A percentile compares a stretch with the other conserved stretches of the same genome.
Evolutionary conservation across 225 moss, liverwort and hornwort species (phyloP).

Genomic region (Polytrichum formosum): DNA sequence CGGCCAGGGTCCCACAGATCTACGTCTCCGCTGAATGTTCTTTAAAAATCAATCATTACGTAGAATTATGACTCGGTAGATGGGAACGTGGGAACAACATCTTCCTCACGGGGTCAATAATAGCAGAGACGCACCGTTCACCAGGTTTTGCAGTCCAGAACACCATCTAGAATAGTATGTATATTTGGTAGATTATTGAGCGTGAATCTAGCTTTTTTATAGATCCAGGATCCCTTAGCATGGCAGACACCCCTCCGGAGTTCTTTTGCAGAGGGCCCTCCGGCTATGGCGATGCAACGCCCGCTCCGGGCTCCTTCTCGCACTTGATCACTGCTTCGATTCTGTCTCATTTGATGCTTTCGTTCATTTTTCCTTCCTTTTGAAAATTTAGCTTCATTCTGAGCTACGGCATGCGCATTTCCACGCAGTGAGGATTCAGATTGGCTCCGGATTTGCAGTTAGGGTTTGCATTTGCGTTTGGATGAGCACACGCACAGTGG

Average conservation of each 20-base stretch:
- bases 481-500: not conserved
- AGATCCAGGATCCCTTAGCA: slow-evolving; percentile 9
- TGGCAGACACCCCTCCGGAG: slow-evolving; percentile 12
- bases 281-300: slow-evolving; percentile 42
- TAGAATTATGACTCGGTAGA: too few species aligned
- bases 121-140: not conserved
- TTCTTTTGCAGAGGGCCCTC: slow-evolving; percentile 25
- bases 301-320: slow-evolving; percentile 2
- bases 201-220: not conserved
- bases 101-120: slow-evolving; percentile 17
- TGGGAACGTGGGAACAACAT: slow-evolving; percentile 14
- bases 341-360: not conserved
- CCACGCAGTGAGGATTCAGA: not conserved
- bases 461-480: slow-evolving; percentile 30
- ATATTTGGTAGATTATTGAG: not conserved
- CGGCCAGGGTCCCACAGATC: too few species aligned
- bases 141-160: rapidly evolving
- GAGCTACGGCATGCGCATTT: slow-evolving; percentile 1
- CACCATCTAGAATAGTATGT: rapidly evolving
- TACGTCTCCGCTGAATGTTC: too few species aligned
- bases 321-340: not conserved
- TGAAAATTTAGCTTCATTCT: not conserved
- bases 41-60: too few species aligned
- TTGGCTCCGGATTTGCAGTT: slow-evolving; percentile 19
- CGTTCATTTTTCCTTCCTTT: not conserved